Conservation (phyloP, 2,329 filamentous ascomycete genomes). For the Thielaviopsis populi region DNA sequence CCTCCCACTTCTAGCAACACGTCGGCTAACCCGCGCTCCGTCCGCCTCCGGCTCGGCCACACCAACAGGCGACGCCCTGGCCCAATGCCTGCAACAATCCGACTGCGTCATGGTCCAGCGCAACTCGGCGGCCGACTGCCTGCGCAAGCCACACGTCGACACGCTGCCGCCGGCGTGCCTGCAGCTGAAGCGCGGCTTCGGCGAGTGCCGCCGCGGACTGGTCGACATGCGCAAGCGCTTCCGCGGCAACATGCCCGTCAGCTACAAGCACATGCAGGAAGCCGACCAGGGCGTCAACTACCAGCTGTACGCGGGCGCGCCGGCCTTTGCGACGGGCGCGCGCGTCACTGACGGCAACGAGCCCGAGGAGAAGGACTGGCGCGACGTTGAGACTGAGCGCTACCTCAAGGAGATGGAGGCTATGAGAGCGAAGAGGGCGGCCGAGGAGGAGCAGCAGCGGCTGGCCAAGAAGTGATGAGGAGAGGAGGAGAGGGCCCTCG, state of each 20-base stretch:
- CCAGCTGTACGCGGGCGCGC: conserved; percentile 66
- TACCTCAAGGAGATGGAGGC: conserved; percentile 28
- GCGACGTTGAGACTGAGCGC: conserved; percentile 49
- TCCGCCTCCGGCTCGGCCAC: background rate
- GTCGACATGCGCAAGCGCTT: conserved; percentile 99
- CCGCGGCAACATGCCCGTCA: conserved; percentile 78
- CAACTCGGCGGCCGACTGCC: conserved; percentile 73
- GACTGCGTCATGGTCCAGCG: conserved; percentile 93
- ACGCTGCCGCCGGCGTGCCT: conserved; percentile 77
- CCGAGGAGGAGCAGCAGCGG: conserved; percentile 8
- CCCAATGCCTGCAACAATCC: conserved; percentile 86
- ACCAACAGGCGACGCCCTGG: conserved; percentile 66
- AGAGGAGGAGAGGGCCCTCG: too few species aligned
- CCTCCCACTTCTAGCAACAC: background rate
- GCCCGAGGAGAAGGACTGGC: conserved; percentile 44
- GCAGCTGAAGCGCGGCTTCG: conserved; percentile 82
- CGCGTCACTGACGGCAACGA: conserved; percentile 55
- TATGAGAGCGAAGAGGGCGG: conserved; percentile 8
- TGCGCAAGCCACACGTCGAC: conserved; percentile 66
- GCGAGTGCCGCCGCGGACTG: conserved; percentile 89
- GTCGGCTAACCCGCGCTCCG: background rate
- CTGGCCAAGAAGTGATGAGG: conserved; percentile 10
- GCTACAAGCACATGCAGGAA: conserved; percentile 45
- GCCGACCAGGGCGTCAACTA: conserved; percentile 44
- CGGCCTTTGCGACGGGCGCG: conserved; percentile 50